Evolutionary conservation across 345 rosid genomes (phyloP).

Genomic region (Ceriops decandra): DNA sequence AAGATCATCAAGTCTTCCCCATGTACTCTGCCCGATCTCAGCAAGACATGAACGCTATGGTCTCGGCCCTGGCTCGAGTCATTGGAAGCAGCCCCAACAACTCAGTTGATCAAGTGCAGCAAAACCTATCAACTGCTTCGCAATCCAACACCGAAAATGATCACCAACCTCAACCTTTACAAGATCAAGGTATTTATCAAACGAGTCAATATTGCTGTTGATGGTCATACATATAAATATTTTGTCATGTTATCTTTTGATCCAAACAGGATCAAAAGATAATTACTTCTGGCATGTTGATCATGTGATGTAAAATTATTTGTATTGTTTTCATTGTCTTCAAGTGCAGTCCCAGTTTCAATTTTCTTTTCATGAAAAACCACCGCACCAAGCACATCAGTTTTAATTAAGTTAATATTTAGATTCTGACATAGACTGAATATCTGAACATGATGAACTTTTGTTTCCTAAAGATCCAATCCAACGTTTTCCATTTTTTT

Average conservation of each 20-base stretch:
- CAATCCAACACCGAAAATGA: constrained; percentile 15
- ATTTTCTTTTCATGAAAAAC: neutral
- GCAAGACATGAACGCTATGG: constrained; percentile 62
- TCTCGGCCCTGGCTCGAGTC: constrained; percentile 70
- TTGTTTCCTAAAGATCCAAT: too few relatives aligned
- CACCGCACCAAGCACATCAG: neutral
- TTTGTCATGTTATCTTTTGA: too few relatives aligned
- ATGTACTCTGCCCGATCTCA: constrained; percentile 61
- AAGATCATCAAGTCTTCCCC: constrained; percentile 44
- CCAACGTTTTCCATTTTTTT: too few relatives aligned
- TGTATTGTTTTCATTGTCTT: neutral
- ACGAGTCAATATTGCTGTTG: too few relatives aligned
- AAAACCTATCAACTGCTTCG: constrained; percentile 10
- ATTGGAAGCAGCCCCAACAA: constrained; percentile 38
- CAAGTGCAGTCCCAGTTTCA: neutral
- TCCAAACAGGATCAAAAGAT: too few relatives aligned
- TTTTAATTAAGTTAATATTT: neutral
- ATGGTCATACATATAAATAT: too few relatives aligned
- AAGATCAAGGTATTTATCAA: constrained; percentile 34
- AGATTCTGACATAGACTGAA: too few relatives aligned
- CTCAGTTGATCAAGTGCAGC: constrained; percentile 18
- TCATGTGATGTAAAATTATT: neutral
- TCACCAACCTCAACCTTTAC: constrained; percentile 18
- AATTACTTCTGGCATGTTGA: too few relatives aligned
- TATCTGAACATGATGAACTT: too few relatives aligned